Conservation (phyloP, 2,329 filamentous ascomycete genomes). For the Colletotrichum karsti region DNA sequence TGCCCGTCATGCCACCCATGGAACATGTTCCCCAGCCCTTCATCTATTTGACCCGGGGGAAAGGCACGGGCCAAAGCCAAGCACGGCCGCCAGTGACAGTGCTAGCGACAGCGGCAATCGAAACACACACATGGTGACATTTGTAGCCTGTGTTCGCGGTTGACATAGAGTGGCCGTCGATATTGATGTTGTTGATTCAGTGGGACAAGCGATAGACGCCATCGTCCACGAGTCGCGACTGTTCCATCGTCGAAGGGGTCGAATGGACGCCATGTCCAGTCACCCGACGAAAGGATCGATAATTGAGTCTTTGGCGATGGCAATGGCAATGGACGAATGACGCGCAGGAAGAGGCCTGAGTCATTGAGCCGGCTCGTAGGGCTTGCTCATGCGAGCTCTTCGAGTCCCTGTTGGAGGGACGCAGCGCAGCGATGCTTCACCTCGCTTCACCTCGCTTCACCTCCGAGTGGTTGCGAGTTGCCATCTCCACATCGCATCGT, state of each 20-base stretch:
- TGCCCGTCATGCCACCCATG: slow-evolving; percentile 1
- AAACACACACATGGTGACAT: slow-evolving; percentile 18
- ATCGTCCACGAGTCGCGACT: slow-evolving; percentile 6
- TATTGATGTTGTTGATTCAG: slow-evolving; percentile 1
- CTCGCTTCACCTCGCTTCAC: no score
- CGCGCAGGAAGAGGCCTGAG: slow-evolving; percentile 5
- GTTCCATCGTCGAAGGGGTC: neutral
- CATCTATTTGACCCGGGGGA: slow-evolving; percentile 1
- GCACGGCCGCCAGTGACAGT: neutral
- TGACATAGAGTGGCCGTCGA: neutral
- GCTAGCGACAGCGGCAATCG: slow-evolving; percentile 20
- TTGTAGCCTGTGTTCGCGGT: neutral
- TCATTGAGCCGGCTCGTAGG: neutral
- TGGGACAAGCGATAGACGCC: slow-evolving; percentile 19
- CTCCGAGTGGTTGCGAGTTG: neutral
- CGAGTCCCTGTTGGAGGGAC: neutral
- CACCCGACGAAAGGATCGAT: neutral
- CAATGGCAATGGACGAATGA: neutral
- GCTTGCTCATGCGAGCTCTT: slow-evolving; percentile 20
- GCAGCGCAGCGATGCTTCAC: neutral
- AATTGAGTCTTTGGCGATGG: neutral
- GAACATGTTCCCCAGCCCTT: neutral
- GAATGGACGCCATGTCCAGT: neutral
- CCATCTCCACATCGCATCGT: slow-evolving; percentile 1
- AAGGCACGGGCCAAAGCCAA: neutral